These are phyloP conservation scores for Diutina catenulata DNA, from an alignment of 1,139 yeast species.

Conservation along the genomic window DNA sequence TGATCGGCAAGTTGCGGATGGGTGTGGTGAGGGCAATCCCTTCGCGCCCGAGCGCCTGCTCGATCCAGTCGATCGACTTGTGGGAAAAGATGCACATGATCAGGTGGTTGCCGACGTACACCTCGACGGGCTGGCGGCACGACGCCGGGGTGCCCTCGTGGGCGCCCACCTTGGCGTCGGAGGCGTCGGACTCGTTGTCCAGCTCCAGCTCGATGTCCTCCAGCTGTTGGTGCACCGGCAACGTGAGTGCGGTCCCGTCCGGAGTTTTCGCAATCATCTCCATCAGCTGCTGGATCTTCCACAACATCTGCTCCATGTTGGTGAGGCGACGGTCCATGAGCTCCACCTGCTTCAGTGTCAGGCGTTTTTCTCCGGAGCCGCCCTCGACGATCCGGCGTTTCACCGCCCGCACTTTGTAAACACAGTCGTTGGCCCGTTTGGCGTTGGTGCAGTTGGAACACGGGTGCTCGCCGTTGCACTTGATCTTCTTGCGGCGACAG, in stretches of 20 bases:
- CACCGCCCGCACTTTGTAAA: neutral
- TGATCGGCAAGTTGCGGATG: constrained; percentile 20
- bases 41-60: constrained; percentile 15
- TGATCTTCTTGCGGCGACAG: constrained; percentile 7
- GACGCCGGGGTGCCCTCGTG: neutral
- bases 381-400: neutral
- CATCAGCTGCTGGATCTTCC: neutral
- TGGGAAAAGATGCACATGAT: constrained; percentile 25
- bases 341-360: neutral
- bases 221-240: neutral
- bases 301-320: constrained; percentile 1
- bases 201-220: neutral
- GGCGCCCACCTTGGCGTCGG: neutral
- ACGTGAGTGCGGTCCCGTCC: too few relatives aligned
- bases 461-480: constrained; percentile 16
- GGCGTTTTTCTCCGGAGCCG: neutral
- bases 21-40: constrained; percentile 16
- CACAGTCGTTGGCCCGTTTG: neutral
- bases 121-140: constrained; percentile 8
- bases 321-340: neutral
- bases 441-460: constrained; percentile 13
- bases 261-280: neutral
- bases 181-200: neutral
- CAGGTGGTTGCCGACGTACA: constrained; percentile 29
- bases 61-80: constrained; percentile 25